Evolutionary conservation across 2,329 filamentous ascomycete genomes (phyloP), one percentile per base, ranked within the genome.

Genomic region (Nannizzia gypsea): DNA sequence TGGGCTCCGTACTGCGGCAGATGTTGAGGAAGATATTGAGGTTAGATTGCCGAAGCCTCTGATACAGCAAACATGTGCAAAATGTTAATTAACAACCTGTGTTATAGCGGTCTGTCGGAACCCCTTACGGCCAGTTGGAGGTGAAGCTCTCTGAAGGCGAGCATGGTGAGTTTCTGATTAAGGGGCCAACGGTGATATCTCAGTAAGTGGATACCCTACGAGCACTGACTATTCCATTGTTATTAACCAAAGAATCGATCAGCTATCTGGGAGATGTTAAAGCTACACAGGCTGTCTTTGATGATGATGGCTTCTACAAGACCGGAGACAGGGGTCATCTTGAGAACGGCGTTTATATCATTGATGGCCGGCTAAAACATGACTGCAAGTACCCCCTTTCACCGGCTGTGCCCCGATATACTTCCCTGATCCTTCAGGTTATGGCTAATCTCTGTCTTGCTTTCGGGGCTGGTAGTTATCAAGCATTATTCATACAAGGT

Each of bases 221-320:
- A 9, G 8, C 9, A 11, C 8, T 34, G 31, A 11, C 31, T 34
- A 6, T 8, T 34, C 6, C 6, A 3, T 2, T 34, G 8, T 34
- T 9, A 11, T 34, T 34, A 34, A 34, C 31, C 6, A 9, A 13
- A 9, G 2, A 46, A 3, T 24, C n/a, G 6, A 20, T 20, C 48
- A 63, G 62, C 17, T 63, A 62, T 24, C 15, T 63, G 6, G 46
- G 55, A 9, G 58, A 63, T 42, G 22, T 57, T 3, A 58, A 38
- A 22, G 54, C 55, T 4, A 63, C 62, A 9, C 42, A 24, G 24
- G 55, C 34, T 31, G 62, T 58, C 2, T 62, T 63, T 59, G 61
- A 63, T 26, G 36, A 55, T n/a, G 63, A 67, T 15, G 64, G 65
- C 13, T 67, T 60, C 48, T 65, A 61, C 58, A 65, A 61, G 56